phyloP scores from a whole-genome alignment of 352 stramenopile species.

The Phytophthora melonis region DNA sequence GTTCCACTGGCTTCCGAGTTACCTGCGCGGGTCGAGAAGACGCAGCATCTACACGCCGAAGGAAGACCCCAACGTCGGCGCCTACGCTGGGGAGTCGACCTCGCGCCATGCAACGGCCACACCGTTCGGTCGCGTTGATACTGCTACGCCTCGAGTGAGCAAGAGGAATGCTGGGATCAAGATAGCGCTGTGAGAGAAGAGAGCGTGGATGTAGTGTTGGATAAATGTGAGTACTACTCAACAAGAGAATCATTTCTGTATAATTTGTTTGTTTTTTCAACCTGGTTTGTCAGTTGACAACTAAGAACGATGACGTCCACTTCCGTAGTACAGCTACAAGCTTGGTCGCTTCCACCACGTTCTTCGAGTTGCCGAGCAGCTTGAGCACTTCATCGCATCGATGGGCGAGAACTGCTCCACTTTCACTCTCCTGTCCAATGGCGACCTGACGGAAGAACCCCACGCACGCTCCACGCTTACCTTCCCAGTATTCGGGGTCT shows the following conservation, averaged over 20 bases:
- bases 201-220: neutral
- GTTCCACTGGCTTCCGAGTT: slow-evolving; percentile 18
- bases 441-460: slow-evolving; percentile 73
- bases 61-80: slow-evolving; percentile 10
- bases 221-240: neutral
- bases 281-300: neutral
- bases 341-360: slow-evolving; percentile 58
- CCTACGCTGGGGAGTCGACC: slow-evolving; percentile 14
- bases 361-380: slow-evolving; percentile 63
- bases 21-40: slow-evolving; percentile 14
- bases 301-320: slow-evolving; percentile 37
- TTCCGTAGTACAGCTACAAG: slow-evolving; percentile 55
- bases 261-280: neutral
- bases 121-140: neutral
- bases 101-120: slow-evolving; percentile 11
- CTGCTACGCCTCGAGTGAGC: neutral
- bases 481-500: slow-evolving; percentile 81
- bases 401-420: slow-evolving; percentile 12
- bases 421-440: slow-evolving; percentile 35
- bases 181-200: neutral
- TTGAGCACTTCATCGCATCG: slow-evolving; percentile 61
- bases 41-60: slow-evolving; percentile 34
- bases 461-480: slow-evolving; percentile 73
- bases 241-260: neutral
- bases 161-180: slow-evolving; percentile 6